phyloP scores from a whole-genome alignment of 2,329 filamentous ascomycete genomes.

The Fusarium continuum region DNA sequence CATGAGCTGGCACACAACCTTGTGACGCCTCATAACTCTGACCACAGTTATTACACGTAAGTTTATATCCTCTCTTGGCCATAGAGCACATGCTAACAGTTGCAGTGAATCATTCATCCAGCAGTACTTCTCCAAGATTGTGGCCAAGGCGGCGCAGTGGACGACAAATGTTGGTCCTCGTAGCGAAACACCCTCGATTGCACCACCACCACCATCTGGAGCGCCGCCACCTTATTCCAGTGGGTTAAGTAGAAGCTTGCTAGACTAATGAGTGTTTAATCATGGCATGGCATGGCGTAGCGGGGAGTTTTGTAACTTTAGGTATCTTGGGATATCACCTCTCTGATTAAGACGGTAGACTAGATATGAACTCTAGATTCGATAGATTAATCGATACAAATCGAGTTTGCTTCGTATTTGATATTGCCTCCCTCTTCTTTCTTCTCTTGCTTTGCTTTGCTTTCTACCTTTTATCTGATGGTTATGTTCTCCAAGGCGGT shows the following conservation, averaged over 20 bases:
- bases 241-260: slow-evolving; percentile 28
- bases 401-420: background rate
- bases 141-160: slow-evolving; percentile 60
- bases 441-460: too few relatives aligned
- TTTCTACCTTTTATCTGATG: too few relatives aligned
- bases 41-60: slow-evolving; percentile 84
- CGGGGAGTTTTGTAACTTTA: slow-evolving; percentile 29
- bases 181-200: slow-evolving; percentile 8
- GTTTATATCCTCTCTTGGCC: slow-evolving; percentile 37
- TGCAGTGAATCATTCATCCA: slow-evolving; percentile 77
- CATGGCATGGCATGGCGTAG: slow-evolving; percentile 23
- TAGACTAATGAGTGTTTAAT: slow-evolving; percentile 31
- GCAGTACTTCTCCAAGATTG: slow-evolving; percentile 78
- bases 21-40: slow-evolving; percentile 77
- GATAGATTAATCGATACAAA: background rate
- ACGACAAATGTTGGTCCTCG: slow-evolving; percentile 19
- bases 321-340: background rate
- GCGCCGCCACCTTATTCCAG: slow-evolving; percentile 24
- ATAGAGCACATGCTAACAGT: slow-evolving; percentile 28
- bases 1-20: slow-evolving; percentile 97
- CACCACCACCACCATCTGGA: slow-evolving; percentile 36
- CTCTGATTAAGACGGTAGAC: background rate
- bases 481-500: too few relatives aligned
- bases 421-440: too few relatives aligned
- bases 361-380: slow-evolving; percentile 29